Base-by-base conservation (phyloP, 345 rosid species). In the Noccaea caerulescens region DNA sequence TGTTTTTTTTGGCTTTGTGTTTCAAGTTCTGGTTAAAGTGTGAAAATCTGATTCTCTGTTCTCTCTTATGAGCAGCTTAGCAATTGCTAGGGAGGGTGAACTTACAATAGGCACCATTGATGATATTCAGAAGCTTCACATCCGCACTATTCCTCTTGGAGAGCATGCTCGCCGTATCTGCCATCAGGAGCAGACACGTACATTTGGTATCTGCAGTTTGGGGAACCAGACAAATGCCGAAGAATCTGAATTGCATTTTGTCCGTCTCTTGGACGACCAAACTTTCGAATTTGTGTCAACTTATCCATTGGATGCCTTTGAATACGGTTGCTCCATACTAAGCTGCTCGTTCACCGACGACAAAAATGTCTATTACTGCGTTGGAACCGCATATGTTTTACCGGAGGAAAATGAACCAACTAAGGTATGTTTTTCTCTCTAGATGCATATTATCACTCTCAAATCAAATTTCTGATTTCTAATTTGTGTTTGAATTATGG, bases 51-150 rank as follows among this genome's bases (percentile, higher is more conserved):
- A 80, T 56, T 13, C 60, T 38, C 54, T 78, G 54, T 58, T 51
- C 68, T 63, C 20, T 62, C 6, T 66, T 58, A 37, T 71, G 71
- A 72, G 73, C 90, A 94, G 99, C 72, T 88, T 94, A 18, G 99
- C 98, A 10, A 89, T 94, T 79, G 99, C 99, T 13, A 94, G 89
- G 74, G 98, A 88, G 83, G 99, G 98, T 5, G 98, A 92, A 74
- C 99, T 94, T 80, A 87, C 93, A 2, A 94, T 94, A 56, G 99
- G 98, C 59, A 91, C 99, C 63, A 94, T 94, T 49, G 99, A 94
- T 86, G 99, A 94, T 76, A 92, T 92, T 69, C 99, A 92, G 80
- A 94, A 94, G 87, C 99, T 94, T 81, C 99, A 94, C 73, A 94
- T 94, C 64, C 98, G 99, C 63, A 83, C 99, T 51, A 91, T 94